Conservation (phyloP, 129 eudicot genomes). For the Escallonia rubra region DNA sequence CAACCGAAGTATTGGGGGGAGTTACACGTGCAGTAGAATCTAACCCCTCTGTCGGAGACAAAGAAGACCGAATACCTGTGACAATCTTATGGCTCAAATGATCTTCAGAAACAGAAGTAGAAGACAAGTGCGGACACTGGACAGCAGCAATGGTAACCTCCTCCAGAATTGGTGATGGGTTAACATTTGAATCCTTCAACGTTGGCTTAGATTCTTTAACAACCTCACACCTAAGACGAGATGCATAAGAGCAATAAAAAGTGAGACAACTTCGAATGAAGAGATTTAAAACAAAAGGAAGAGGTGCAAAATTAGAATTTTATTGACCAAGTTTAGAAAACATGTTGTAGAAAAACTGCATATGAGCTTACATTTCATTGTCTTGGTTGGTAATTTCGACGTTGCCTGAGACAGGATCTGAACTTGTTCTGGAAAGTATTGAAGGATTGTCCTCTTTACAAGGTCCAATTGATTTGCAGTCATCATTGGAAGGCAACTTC, state of each 20-base stretch:
- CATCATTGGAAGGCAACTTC: conserved; percentile 10
- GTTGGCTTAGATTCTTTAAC: conserved; percentile 31
- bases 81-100: conserved; percentile 30
- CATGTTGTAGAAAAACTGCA: not conserved
- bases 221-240: conserved; percentile 35
- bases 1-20: conserved; percentile 41
- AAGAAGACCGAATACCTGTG: conserved; percentile 50
- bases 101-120: conserved; percentile 39
- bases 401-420: conserved; percentile 23
- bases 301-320: not conserved
- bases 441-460: conserved; percentile 25
- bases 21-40: conserved; percentile 50
- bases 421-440: conserved; percentile 13
- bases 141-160: conserved; percentile 22
- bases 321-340: too few relatives aligned
- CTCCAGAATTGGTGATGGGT: conserved; percentile 20
- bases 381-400: conserved; percentile 25
- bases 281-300: not conserved
- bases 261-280: not conserved
- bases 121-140: conserved; percentile 23
- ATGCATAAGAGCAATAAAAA: conserved; percentile 3
- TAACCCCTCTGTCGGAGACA: conserved; percentile 43
- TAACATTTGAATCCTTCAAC: conserved; percentile 27
- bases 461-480: conserved; percentile 15
- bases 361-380: conserved; percentile 44